A percentile compares a stretch with the other conserved stretches of the same genome.
These are phyloP conservation scores for Fusarium beomiforme DNA, from an alignment of 2,329 filamentous ascomycete species.

Conservation along the genomic window DNA sequence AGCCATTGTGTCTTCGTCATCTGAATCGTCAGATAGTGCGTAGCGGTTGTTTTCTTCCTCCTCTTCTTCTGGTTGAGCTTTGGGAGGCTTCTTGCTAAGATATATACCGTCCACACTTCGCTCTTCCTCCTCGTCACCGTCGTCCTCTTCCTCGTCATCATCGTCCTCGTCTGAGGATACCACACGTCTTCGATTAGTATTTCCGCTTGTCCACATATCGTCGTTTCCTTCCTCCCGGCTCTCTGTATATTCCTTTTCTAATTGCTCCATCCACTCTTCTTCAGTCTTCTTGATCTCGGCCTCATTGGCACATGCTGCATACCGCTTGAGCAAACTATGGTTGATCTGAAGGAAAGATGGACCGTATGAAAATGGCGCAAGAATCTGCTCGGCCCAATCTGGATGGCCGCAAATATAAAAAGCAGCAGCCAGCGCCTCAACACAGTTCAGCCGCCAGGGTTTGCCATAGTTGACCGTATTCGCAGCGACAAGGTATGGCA, in stretches of 20 bases:
- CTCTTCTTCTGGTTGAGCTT: slow-evolving; percentile 48
- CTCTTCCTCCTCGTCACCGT: slow-evolving; percentile 56
- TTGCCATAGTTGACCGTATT: slow-evolving; percentile 98
- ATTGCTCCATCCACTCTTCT: slow-evolving; percentile 85
- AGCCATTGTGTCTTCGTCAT: slow-evolving; percentile 88
- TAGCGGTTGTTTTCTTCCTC: slow-evolving; percentile 72
- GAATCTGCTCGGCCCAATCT: slow-evolving; percentile 88
- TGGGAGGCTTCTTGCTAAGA: slow-evolving; percentile 63
- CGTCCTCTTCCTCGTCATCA: slow-evolving; percentile 59
- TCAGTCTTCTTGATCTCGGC: slow-evolving; percentile 85
- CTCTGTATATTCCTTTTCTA: slow-evolving; percentile 89
- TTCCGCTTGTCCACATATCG: slow-evolving; percentile 91
- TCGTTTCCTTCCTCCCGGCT: slow-evolving; percentile 75
- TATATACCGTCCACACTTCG: slow-evolving; percentile 67
- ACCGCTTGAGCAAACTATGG: slow-evolving; percentile 79
- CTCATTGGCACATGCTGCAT: slow-evolving; percentile 85
- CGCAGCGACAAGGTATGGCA: slow-evolving; percentile 95
- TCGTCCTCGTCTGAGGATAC: slow-evolving; percentile 61
- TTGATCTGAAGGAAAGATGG: slow-evolving; percentile 93
- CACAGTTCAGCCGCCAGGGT: slow-evolving; percentile 94
- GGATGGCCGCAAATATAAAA: slow-evolving; percentile 92
- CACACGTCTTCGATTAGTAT: slow-evolving; percentile 75
- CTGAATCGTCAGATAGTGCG: slow-evolving; percentile 80
- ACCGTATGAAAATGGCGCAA: slow-evolving; percentile 90
- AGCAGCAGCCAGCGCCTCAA: slow-evolving; percentile 90